These are phyloP conservation scores for Pseudocercospora macadamiae DNA, from an alignment of 2,329 filamentous ascomycete genomes.

Conservation along the genomic window DNA sequence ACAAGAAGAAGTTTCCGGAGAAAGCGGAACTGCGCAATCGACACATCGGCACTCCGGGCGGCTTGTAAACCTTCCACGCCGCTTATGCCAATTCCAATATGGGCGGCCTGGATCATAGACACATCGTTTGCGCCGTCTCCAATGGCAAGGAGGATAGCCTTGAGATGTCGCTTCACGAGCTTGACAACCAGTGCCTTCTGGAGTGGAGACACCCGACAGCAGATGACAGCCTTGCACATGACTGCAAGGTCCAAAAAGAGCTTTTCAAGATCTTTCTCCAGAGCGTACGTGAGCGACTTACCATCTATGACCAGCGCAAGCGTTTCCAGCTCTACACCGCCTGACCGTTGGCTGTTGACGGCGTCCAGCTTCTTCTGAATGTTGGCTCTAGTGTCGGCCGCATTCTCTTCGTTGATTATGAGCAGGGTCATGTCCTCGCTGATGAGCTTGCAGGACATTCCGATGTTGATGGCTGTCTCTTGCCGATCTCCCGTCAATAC, in stretches of 20 bases:
- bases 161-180: conserved; percentile 91
- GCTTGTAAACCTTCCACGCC: conserved; percentile 96
- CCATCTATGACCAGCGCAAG: conserved; percentile 94
- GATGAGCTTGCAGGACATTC: conserved; percentile 98
- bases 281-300: conserved; percentile 87
- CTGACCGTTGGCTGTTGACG: conserved; percentile 78
- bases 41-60: conserved; percentile 90
- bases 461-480: conserved; percentile 99
- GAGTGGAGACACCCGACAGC: conserved; percentile 90
- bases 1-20: conserved; percentile 92
- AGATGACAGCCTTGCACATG: conserved; percentile 98
- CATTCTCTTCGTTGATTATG: conserved; percentile 89
- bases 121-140: conserved; percentile 98
- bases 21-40: conserved; percentile 94
- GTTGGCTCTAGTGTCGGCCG: conserved; percentile 80
- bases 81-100: conserved; percentile 96
- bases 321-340: conserved; percentile 77
- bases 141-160: conserved; percentile 90
- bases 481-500: conserved; percentile 96
- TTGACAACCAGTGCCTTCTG: conserved; percentile 98
- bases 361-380: conserved; percentile 92
- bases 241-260: conserved; percentile 89
- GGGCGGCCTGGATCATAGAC: conserved; percentile 99
- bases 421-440: conserved; percentile 98
- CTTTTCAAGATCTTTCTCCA: conserved; percentile 93